phyloP scores from a whole-genome alignment of 495 filamentous ascomycete genomes.

The Penicillium cosmopolitanum region DNA sequence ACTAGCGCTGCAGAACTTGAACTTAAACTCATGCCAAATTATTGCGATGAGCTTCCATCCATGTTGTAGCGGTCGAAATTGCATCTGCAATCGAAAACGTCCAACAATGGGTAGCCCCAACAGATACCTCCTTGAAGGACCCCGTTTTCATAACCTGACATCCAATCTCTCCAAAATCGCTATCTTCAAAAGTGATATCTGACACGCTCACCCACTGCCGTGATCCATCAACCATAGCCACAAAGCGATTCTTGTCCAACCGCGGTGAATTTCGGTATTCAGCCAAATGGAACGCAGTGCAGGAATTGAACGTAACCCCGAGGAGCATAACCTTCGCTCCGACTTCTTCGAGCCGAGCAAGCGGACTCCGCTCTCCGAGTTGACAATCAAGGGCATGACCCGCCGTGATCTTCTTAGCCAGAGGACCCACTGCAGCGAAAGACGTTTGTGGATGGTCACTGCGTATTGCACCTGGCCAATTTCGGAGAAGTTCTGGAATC shows the following conservation, averaged over 20 bases:
- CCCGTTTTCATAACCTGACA: neutral
- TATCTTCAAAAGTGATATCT: neutral
- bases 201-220: neutral
- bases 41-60: neutral
- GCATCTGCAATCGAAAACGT: neutral
- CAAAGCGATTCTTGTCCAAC: neutral
- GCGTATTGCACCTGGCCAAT: slow-evolving; percentile 4
- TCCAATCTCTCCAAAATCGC: neutral
- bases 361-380: neutral
- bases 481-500: neutral
- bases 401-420: neutral
- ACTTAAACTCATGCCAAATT: neutral
- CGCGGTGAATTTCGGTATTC: neutral
- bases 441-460: slow-evolving; percentile 5
- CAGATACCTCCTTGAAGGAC: neutral
- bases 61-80: neutral
- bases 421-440: neutral
- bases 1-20: neutral
- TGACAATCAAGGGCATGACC: slow-evolving; percentile 3
- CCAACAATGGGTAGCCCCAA: neutral
- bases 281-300: slow-evolving; percentile 6
- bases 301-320: neutral
- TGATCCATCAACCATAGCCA: neutral
- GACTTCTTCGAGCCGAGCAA: neutral
- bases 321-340: neutral